Evolutionary conservation across 192 early-diverging fungal genomes (phyloP).

Genomic region (Backusella parvicylindrica): DNA sequence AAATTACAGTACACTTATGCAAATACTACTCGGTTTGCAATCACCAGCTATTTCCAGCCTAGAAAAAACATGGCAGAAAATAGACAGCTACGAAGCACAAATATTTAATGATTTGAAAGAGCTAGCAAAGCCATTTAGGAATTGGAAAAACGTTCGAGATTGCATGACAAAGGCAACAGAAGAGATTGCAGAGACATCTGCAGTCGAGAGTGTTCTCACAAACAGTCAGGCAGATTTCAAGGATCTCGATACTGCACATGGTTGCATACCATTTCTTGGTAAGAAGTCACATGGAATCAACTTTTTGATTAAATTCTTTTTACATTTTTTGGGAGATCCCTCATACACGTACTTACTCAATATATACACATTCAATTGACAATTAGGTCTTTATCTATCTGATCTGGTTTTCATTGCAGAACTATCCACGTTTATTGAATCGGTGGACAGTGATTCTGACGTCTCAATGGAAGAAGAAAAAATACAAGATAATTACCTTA

Average conservation of each 20-base stretch:
- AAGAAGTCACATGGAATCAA: slow-evolving; percentile 4
- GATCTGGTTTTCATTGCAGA: slow-evolving; percentile 60
- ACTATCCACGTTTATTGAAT: slow-evolving; percentile 49
- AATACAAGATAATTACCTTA: not conserved
- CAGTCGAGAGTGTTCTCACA: slow-evolving; percentile 28
- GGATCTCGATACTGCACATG: slow-evolving; percentile 21
- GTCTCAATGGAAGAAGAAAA: not conserved
- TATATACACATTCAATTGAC: not conserved
- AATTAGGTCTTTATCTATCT: slow-evolving; percentile 49
- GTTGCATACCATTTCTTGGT: slow-evolving; percentile 63
- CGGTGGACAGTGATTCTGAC: not conserved
- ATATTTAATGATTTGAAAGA: slow-evolving; percentile 50
- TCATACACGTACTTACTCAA: not conserved
- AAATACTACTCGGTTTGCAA: slow-evolving; percentile 56
- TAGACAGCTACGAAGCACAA: slow-evolving; percentile 39
- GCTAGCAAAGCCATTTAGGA: slow-evolving; percentile 47
- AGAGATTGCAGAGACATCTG: slow-evolving; percentile 38
- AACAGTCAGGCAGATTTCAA: slow-evolving; percentile 16
- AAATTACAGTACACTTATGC: slow-evolving; percentile 59
- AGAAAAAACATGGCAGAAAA: slow-evolving; percentile 48
- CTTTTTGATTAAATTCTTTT: not conserved
- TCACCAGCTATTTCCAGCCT: slow-evolving; percentile 51
- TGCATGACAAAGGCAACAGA: slow-evolving; percentile 52
- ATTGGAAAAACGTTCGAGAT: slow-evolving; percentile 56
- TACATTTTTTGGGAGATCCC: not conserved